Percentiles rank a stretch among this genome's conserved stretches.
Conservation (phyloP, 106 monocot species). For the Allium sativum region DNA sequence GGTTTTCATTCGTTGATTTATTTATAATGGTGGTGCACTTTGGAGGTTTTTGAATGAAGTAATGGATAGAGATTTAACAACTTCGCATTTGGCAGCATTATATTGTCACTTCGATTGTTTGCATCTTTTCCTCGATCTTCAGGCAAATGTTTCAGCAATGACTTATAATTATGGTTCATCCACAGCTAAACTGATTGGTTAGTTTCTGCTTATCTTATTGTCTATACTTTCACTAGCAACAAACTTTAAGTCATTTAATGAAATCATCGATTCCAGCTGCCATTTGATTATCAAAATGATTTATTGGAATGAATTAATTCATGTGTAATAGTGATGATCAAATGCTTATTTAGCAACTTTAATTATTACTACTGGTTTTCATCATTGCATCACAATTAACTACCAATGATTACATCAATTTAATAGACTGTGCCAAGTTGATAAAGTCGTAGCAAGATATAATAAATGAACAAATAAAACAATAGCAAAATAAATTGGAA, state of each 20-base stretch:
- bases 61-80: constrained; percentile 57
- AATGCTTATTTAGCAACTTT: too few relatives aligned
- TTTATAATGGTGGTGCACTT: constrained; percentile 24
- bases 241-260: too few relatives aligned
- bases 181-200: constrained; percentile 49
- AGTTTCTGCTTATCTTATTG: too few relatives aligned
- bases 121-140: constrained; percentile 56
- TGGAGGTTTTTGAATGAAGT: constrained; percentile 51
- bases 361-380: too few relatives aligned
- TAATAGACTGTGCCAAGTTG: too few relatives aligned
- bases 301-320: not conserved
- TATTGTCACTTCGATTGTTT: constrained; percentile 63
- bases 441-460: too few relatives aligned
- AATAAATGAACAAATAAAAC: too few relatives aligned
- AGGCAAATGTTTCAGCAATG: constrained; percentile 37
- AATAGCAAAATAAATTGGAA: too few relatives aligned
- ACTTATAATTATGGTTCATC: constrained; percentile 50
- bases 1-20: not conserved
- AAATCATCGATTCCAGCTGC: not conserved
- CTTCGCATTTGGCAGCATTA: constrained; percentile 76
- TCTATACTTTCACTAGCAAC: too few relatives aligned
- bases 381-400: too few relatives aligned
- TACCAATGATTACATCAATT: too few relatives aligned
- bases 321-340: too few relatives aligned
- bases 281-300: not conserved